These are phyloP conservation scores for Beauveria sp. DNA, from an alignment of 2,329 filamentous ascomycete species.

Conservation along the genomic window DNA sequence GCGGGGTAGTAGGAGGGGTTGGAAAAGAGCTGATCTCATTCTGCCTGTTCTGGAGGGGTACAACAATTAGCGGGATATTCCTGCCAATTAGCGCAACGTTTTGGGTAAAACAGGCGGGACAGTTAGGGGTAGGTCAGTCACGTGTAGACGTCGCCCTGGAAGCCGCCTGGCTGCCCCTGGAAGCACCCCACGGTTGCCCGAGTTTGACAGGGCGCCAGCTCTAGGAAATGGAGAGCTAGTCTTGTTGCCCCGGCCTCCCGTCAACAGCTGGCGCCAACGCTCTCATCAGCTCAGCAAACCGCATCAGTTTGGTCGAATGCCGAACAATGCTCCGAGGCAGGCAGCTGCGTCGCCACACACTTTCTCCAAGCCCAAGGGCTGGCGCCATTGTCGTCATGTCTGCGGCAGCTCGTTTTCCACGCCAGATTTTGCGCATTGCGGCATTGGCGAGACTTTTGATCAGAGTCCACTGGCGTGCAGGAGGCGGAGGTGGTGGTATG, in stretches of 20 bases:
- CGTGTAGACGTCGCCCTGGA: slow-evolving; percentile 18
- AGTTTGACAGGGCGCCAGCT: not conserved
- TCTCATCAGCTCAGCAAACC: not conserved
- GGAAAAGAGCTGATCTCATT: slow-evolving; percentile 38
- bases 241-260: not conserved
- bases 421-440: not conserved
- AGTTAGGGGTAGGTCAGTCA: slow-evolving; percentile 17
- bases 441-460: slow-evolving; percentile 4
- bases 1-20: slow-evolving; percentile 39
- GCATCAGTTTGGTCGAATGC: not conserved
- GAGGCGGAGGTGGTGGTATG: slow-evolving; percentile 5
- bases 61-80: slow-evolving; percentile 29
- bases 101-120: slow-evolving; percentile 13
- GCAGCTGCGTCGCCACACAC: not conserved
- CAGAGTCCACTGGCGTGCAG: slow-evolving; percentile 9
- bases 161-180: not conserved
- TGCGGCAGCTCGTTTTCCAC: not conserved
- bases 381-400: not conserved
- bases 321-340: not conserved
- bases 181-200: not conserved
- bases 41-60: slow-evolving; percentile 34
- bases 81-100: slow-evolving; percentile 13
- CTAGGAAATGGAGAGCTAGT: not conserved
- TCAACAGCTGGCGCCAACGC: not conserved
- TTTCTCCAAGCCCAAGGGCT: not conserved